Evolutionary conservation across 768 basidiomycete species (phyloP).

Genomic region (Collybia sordida): DNA sequence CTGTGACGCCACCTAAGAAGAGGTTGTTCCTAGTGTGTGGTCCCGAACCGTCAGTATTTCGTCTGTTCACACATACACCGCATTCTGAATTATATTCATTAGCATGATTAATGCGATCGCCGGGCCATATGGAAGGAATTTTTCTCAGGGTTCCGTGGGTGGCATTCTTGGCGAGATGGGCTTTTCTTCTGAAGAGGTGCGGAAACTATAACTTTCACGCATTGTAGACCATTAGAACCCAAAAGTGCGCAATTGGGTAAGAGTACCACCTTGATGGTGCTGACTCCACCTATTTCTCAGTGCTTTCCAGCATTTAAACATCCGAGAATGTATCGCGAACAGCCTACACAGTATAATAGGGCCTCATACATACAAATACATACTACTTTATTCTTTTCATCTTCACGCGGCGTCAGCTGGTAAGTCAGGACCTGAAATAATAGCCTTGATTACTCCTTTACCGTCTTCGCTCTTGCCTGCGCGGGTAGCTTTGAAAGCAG

Average conservation of each 20-base stretch:
- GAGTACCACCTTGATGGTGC: too few relatives aligned
- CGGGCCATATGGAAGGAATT: slow-evolving; percentile 74
- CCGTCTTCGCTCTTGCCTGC: slow-evolving; percentile 84
- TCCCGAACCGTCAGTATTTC: slow-evolving; percentile 67
- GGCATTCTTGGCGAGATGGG: slow-evolving; percentile 69
- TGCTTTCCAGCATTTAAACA: neutral
- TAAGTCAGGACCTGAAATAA: slow-evolving; percentile 81
- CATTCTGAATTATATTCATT: neutral
- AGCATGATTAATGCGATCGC: slow-evolving; percentile 79
- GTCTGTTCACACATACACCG: slow-evolving; percentile 1
- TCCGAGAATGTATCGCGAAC: slow-evolving; percentile 3
- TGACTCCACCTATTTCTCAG: neutral
- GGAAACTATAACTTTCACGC: slow-evolving; percentile 49
- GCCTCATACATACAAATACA: slow-evolving; percentile 1
- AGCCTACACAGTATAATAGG: neutral
- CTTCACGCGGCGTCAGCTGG: slow-evolving; percentile 30
- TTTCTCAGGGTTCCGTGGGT: slow-evolving; percentile 70
- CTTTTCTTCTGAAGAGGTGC: slow-evolving; percentile 59
- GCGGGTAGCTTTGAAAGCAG: slow-evolving; percentile 82
- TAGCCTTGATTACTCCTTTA: slow-evolving; percentile 84
- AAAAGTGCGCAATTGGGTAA: too few relatives aligned
- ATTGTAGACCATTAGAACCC: too few relatives aligned
- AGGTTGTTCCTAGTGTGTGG: slow-evolving; percentile 79
- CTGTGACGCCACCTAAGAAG: slow-evolving; percentile 27
- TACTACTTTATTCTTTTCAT: neutral